These are phyloP conservation scores for Sugiyamaella novakii DNA, from an alignment of 1,139 yeast genomes.

Conservation along the genomic window DNA sequence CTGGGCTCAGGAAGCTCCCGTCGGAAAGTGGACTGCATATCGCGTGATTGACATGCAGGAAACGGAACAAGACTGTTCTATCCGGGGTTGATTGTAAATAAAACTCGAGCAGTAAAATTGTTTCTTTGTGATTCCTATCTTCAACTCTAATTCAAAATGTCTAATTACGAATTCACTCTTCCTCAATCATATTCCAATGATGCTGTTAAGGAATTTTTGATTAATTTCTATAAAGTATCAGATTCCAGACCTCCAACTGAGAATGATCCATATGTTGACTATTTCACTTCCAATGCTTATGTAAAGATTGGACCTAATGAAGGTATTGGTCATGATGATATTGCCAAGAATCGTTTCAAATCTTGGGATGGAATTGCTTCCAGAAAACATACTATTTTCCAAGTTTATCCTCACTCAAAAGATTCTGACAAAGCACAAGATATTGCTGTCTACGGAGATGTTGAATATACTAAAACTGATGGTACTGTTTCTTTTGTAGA, in stretches of 20 bases:
- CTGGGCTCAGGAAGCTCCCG: no score
- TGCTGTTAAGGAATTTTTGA: conserved; percentile 14
- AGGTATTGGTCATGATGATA: conserved; percentile 11
- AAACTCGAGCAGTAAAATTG: no score
- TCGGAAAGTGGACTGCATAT: no score
- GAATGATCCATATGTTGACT: conserved; percentile 14
- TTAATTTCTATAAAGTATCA: conserved; percentile 16
- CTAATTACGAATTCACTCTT: conserved; percentile 20
- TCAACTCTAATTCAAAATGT: no score
- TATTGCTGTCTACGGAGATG: conserved; percentile 18
- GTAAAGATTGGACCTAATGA: conserved; percentile 14
- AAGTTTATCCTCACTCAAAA: conserved; percentile 18
- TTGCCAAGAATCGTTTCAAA: conserved; percentile 9
- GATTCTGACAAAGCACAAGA: conserved; percentile 15
- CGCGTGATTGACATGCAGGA: no score
- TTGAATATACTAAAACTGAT: conserved; percentile 13
- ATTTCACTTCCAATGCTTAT: conserved; percentile 14
- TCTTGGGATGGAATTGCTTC: conserved; percentile 16
- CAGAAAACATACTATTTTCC: conserved; percentile 16
- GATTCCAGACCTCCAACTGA: conserved; percentile 17
- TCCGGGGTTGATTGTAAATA: no score
- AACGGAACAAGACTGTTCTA: no score
- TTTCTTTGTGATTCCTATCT: no score
- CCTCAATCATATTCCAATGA: conserved; percentile 15
- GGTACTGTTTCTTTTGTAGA: conserved; percentile 2